Base-by-base conservation (phyloP, 2,329 filamentous ascomycete genomes). In the Macrophomina phaseolina region DNA sequence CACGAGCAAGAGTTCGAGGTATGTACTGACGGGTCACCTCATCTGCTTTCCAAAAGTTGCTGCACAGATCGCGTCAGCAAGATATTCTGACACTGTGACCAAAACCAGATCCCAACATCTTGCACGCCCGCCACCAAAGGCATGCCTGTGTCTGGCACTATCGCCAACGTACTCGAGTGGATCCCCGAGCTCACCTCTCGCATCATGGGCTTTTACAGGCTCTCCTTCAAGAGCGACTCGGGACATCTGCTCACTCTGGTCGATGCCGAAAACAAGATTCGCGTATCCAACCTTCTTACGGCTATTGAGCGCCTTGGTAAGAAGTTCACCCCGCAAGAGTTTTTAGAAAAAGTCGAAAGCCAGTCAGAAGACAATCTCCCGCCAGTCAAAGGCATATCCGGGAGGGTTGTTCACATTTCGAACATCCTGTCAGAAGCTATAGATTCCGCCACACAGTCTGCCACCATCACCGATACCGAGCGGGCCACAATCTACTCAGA, bases 1-100 rank as follows among this genome's bases (percentile, higher is more conserved):
- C 87, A 90, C 42, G 91, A 90, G 4, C 84, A 94, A 73, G 91
- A 95, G 74, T 98, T 98, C 72, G 86, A 90, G 72, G 86, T 95
- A 69, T 48, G 46, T 32, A 23, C 23, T 23, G 23, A 23, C 23
- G 23, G 23, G 3, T 23, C 9, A 18, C 18, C 42, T 38, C 18
- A 23, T 5, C 6, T 5, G 36, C 8, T 18, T 14, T 36, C n/a
- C 45, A 16, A 16, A 0, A 5, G 9, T 7, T 34, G 5, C 14
- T 18, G 12, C 12, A 46, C 49, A 55, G 28, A 55, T 40, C 7
- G 36, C 6, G 36, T 23, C 45, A 11, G 5, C 23, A 30, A 51
- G 49, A 34, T 34, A 16, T 14, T 52, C 30, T 52, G 28, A 52
- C 28, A 34, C 28, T 3, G 8, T 34, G 16, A 34, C 49, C 12